These are phyloP conservation scores for Myxozyma melibiosi DNA, from an alignment of 805 yeast species.

Conservation along the genomic window DNA sequence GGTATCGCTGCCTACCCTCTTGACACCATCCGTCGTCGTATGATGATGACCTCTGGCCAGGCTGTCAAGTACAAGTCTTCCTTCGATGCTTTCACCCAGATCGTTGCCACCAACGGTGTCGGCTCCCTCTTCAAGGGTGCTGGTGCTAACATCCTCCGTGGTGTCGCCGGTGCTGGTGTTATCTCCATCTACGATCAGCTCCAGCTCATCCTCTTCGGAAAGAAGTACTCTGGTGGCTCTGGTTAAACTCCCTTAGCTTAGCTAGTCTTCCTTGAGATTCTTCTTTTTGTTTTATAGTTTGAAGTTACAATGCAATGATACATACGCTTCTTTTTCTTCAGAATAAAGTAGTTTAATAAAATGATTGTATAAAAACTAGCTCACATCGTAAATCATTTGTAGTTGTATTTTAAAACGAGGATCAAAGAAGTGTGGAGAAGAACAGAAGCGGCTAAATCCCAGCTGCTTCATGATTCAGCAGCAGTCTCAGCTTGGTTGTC, in stretches of 20 bases:
- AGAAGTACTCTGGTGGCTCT: conserved; percentile 66
- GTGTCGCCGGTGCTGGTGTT: conserved; percentile 99
- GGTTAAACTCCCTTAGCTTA: conserved; percentile 23
- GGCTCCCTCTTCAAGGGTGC: conserved; percentile 95
- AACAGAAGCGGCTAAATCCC: no score
- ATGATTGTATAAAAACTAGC: neutral
- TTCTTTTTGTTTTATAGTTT: conserved; percentile 3
- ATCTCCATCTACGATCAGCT: conserved; percentile 96
- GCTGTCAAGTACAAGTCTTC: conserved; percentile 96
- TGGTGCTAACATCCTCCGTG: conserved; percentile 99
- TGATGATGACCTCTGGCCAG: conserved; percentile 99
- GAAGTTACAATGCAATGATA: conserved; percentile 15
- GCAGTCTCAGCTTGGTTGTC: no score
- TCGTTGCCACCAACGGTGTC: conserved; percentile 95
- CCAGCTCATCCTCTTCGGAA: conserved; percentile 92
- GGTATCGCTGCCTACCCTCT: conserved; percentile 98
- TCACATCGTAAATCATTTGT: no score
- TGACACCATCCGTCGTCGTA: conserved; percentile 99
- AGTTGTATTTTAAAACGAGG: no score
- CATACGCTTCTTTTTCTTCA: neutral
- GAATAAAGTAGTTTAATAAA: neutral
- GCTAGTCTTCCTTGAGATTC: conserved; percentile 9
- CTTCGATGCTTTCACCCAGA: conserved; percentile 86
- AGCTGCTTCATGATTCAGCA: no score
- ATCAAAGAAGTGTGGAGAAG: no score